phyloP scores from a whole-genome alignment of 2,329 filamentous ascomycete species.

The Diaporthe ilicicola region DNA sequence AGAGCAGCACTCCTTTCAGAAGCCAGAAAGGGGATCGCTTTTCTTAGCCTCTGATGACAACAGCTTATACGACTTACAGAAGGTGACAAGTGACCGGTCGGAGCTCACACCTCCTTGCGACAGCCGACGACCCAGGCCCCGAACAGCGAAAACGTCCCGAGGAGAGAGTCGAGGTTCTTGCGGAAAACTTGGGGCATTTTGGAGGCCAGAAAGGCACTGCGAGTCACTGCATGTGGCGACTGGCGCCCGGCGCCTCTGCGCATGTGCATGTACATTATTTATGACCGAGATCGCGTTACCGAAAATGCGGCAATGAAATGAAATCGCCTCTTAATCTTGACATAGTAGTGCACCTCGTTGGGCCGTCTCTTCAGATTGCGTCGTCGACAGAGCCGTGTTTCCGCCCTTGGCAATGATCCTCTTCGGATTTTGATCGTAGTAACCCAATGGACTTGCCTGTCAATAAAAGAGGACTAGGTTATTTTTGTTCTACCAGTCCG shows the following conservation, averaged over 20 bases:
- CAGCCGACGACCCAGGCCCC: not conserved
- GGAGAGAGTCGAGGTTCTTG: too few relatives aligned
- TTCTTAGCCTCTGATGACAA: slow-evolving; percentile 51
- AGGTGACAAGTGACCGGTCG: not conserved
- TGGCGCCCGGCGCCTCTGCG: not conserved
- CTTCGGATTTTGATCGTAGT: not conserved
- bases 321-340: slow-evolving; percentile 6
- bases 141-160: not conserved
- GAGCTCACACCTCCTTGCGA: not conserved
- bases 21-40: slow-evolving; percentile 90
- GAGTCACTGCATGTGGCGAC: not conserved
- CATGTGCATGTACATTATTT: slow-evolving; percentile 25
- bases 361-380: not conserved
- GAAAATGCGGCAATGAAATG: slow-evolving; percentile 19
- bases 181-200: not conserved
- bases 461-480: not conserved
- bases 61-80: slow-evolving; percentile 9
- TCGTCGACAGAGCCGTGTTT: not conserved
- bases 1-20: slow-evolving; percentile 77
- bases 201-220: not conserved
- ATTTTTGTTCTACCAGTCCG: not conserved
- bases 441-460: not conserved
- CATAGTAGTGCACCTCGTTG: not conserved
- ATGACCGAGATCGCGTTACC: not conserved
- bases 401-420: not conserved